These are phyloP conservation scores for Pichia nanzhaoensis DNA, from an alignment of 805 yeast genomes.

Conservation along the genomic window DNA sequence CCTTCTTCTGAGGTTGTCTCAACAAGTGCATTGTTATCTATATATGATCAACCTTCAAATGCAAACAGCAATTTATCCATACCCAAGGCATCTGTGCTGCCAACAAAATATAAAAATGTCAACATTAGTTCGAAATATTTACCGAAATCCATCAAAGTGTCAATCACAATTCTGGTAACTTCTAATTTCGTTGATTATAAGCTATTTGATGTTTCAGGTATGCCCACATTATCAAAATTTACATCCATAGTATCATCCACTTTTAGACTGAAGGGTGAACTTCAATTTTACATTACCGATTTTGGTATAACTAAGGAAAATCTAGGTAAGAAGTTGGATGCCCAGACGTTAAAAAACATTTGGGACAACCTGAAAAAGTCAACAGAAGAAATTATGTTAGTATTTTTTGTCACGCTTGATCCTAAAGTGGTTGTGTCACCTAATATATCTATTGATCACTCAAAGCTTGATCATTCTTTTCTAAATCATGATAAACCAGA, in stretches of 20 bases:
- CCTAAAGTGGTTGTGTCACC: not conserved
- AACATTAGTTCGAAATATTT: slow-evolving; percentile 31
- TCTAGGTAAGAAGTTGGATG: slow-evolving; percentile 10
- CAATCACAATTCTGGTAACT: slow-evolving; percentile 47
- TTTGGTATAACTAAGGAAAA: slow-evolving; percentile 10
- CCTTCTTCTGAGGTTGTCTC: not conserved
- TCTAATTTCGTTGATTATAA: slow-evolving; percentile 52
- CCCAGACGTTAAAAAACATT: slow-evolving; percentile 1
- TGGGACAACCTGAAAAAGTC: slow-evolving; percentile 3
- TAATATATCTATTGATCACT: slow-evolving; percentile 4
- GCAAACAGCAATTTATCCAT: not conserved
- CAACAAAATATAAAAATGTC: not conserved
- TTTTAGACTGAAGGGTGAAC: slow-evolving; percentile 22
- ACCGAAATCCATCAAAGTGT: slow-evolving; percentile 29
- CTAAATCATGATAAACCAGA: slow-evolving; percentile 5
- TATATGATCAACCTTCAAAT: slow-evolving; percentile 1
- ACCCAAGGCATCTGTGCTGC: not conserved
- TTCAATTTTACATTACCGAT: slow-evolving; percentile 10
- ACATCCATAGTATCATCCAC: slow-evolving; percentile 60
- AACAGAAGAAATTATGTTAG: not conserved
- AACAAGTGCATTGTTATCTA: not conserved
- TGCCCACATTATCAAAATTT: slow-evolving; percentile 33
- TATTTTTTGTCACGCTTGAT: slow-evolving; percentile 3
- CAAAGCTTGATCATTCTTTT: slow-evolving; percentile 2
- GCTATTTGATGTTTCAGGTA: slow-evolving; percentile 38